These are phyloP conservation scores for Hyphopichia homilentoma DNA, from an alignment of 805 yeast genomes.

Conservation along the genomic window DNA sequence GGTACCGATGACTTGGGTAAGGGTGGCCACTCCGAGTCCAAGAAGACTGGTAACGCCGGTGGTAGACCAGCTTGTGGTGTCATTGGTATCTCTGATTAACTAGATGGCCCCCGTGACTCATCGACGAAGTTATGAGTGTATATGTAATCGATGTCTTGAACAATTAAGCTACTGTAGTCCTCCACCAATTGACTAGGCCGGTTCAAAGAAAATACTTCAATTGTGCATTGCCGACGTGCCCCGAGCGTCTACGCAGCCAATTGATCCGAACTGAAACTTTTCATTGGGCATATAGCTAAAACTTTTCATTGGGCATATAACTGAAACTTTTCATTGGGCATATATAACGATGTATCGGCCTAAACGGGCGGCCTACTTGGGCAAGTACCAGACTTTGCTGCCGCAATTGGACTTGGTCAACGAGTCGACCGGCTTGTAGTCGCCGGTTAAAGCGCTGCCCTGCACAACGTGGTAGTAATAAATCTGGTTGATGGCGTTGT, in stretches of 20 bases:
- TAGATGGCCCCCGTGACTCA: background rate
- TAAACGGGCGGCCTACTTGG: conserved; percentile 47
- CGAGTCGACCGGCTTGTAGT: conserved; percentile 58
- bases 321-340: too few relatives aligned
- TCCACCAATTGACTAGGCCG: background rate
- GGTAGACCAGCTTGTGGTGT: conserved; percentile 99
- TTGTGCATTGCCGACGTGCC: background rate
- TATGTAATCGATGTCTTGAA: background rate
- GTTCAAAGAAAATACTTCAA: background rate
- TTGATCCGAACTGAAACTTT: too few relatives aligned
- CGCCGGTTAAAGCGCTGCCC: conserved; percentile 69
- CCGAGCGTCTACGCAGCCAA: too few relatives aligned
- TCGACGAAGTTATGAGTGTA: background rate
- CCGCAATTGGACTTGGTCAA: conserved; percentile 62
- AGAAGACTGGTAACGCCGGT: conserved; percentile 97
- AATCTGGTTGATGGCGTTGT: conserved; percentile 48
- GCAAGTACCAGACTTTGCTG: conserved; percentile 58
- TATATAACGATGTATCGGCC: too few relatives aligned
- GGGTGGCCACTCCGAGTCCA: conserved; percentile 88
- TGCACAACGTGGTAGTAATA: conserved; percentile 79
- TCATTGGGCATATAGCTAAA: too few relatives aligned
- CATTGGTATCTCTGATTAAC: conserved; percentile 64
- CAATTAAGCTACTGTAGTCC: background rate
- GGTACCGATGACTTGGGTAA: conserved; percentile 93
- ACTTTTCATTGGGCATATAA: too few relatives aligned